These are phyloP conservation scores for Colletotrichum musae DNA, from an alignment of 2,329 filamentous ascomycete species.

Conservation along the genomic window DNA sequence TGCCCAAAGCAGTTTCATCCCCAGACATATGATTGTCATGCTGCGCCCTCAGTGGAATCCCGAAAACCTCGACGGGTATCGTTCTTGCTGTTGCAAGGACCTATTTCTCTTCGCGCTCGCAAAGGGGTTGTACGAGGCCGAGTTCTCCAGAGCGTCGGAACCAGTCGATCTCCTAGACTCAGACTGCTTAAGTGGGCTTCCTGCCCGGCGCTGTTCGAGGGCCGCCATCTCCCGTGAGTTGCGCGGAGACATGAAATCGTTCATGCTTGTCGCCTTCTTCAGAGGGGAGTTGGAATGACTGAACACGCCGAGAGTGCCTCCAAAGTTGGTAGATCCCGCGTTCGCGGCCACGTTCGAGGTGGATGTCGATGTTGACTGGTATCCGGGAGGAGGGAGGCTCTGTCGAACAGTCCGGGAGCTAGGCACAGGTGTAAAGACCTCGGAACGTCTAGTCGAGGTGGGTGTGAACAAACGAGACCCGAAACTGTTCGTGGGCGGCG, in stretches of 20 bases:
- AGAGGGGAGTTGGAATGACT: constrained; percentile 86
- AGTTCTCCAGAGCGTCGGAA: constrained; percentile 38
- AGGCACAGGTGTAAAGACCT: constrained; percentile 51
- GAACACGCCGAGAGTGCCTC: constrained; percentile 85
- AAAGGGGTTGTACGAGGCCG: constrained; percentile 54
- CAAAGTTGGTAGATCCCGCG: constrained; percentile 56
- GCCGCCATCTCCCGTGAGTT: constrained; percentile 75
- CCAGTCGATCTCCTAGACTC: constrained; percentile 48
- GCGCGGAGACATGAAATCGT: constrained; percentile 68
- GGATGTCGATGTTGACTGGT: constrained; percentile 46
- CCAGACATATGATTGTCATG: neutral
- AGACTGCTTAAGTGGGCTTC: constrained; percentile 58
- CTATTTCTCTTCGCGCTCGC: constrained; percentile 53
- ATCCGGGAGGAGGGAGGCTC: constrained; percentile 52
- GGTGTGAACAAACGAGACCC: constrained; percentile 41
- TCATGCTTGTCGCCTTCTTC: constrained; percentile 79
- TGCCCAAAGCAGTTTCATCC: constrained; percentile 15
- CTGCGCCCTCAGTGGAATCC: constrained; percentile 40
- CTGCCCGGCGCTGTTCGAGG: constrained; percentile 63
- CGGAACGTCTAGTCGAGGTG: constrained; percentile 47
- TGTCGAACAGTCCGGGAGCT: constrained; percentile 51
- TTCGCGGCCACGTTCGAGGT: constrained; percentile 44
- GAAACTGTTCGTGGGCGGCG: constrained; percentile 32
- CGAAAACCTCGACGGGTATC: constrained; percentile 53
- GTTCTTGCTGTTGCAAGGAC: constrained; percentile 53